Evolutionary conservation across 2,329 filamentous ascomycete species (phyloP).

Genomic region (Emergomyces orientalis): DNA sequence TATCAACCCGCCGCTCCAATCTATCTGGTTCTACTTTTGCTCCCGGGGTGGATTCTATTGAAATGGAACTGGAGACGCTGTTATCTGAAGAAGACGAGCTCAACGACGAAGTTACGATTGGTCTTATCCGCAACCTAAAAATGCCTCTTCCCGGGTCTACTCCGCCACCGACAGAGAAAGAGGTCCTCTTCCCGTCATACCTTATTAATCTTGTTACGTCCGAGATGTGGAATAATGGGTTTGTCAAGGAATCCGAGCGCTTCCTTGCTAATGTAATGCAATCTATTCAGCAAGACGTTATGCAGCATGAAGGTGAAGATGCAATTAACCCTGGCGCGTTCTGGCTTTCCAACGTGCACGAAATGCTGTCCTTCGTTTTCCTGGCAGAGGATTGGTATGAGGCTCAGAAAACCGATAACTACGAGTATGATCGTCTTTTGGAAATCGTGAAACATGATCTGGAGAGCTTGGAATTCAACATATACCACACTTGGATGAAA

Average conservation of each 20-base stretch:
- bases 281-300: constrained; percentile 97
- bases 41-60: constrained; percentile 77
- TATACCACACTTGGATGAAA: constrained; percentile 99
- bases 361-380: constrained; percentile 99
- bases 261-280: constrained; percentile 99
- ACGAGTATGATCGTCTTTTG: constrained; percentile 92
- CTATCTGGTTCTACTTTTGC: constrained; percentile 68
- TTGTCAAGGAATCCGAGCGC: constrained; percentile 97
- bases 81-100: constrained; percentile 91
- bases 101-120: constrained; percentile 95
- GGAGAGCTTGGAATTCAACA: constrained; percentile 98
- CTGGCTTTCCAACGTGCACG: constrained; percentile 98
- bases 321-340: constrained; percentile 95
- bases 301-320: constrained; percentile 96
- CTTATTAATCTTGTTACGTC: constrained; percentile 98
- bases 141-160: constrained; percentile 81
- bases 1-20: constrained; percentile 47
- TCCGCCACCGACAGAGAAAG: constrained; percentile 91
- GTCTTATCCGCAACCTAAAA: constrained; percentile 90
- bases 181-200: constrained; percentile 96
- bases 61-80: constrained; percentile 86
- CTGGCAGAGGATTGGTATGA: constrained; percentile 99
- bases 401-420: constrained; percentile 97
- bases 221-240: constrained; percentile 99
- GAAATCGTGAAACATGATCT: constrained; percentile 99